phyloP scores from a whole-genome alignment of 129 eudicot species.

The Kitagawia praeruptora region DNA sequence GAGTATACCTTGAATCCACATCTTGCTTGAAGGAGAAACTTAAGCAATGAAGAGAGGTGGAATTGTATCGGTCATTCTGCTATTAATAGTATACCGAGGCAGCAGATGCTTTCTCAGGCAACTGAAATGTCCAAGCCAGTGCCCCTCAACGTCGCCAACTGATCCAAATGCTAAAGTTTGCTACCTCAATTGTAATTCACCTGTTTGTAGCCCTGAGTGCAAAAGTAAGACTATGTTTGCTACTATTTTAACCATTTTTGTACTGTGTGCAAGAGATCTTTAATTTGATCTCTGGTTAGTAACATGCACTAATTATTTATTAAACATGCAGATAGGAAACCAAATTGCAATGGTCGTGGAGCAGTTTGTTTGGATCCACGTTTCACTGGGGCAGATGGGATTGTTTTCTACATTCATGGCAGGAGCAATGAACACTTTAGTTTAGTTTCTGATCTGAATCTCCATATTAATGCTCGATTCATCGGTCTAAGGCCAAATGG shows the following conservation, averaged over 20 bases:
- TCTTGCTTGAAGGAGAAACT: not conserved
- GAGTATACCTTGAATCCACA: not conserved
- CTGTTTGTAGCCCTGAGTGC: slow-evolving; percentile 29
- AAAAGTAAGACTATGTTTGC: slow-evolving; percentile 20
- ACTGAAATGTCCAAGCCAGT: slow-evolving; percentile 30
- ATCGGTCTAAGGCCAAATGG: slow-evolving; percentile 41
- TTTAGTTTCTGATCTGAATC: slow-evolving; percentile 38
- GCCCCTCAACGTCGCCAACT: slow-evolving; percentile 18
- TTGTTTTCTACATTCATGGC: slow-evolving; percentile 52
- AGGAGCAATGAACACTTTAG: slow-evolving; percentile 34
- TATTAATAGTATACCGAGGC: slow-evolving; percentile 9
- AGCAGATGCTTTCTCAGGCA: slow-evolving; percentile 25
- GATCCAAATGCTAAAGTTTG: slow-evolving; percentile 36
- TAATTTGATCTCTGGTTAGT: not conserved
- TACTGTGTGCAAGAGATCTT: not conserved
- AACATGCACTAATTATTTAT: not conserved
- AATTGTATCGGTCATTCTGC: slow-evolving; percentile 14
- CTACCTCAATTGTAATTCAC: slow-evolving; percentile 33
- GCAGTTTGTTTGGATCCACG: slow-evolving; percentile 51
- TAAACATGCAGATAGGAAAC: slow-evolving; percentile 24
- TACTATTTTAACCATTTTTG: not conserved
- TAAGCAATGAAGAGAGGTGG: slow-evolving; percentile 13
- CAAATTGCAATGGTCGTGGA: slow-evolving; percentile 36
- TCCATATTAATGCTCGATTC: slow-evolving; percentile 49
- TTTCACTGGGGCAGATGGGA: slow-evolving; percentile 40